Evolutionary conservation across 805 yeast genomes (phyloP), one percentile per base, ranked within the genome.

Genomic region (Isabelozyma gotoi): DNA sequence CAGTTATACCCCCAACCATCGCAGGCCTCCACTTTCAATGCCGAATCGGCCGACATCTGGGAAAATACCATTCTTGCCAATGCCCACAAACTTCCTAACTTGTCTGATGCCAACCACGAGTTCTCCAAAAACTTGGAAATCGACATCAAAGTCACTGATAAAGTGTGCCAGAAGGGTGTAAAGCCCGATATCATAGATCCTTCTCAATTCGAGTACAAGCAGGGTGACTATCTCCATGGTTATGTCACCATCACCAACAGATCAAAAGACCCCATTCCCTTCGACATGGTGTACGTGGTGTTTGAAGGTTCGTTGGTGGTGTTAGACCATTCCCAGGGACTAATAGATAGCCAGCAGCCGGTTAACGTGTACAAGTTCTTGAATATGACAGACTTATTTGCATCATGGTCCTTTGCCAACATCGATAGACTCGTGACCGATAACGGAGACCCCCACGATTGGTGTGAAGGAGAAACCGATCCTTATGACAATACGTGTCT

Each of bases 401-500:
- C 77, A 6, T 62, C 68, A 14, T 72, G 76, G 77, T 57, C 72
- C 4, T 71, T 61, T 45, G 73, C 75, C 20, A 68, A 70, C 44
- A 71, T 71, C 20, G 72, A 68, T 45, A 57, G 76, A 43, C 49
- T 63, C 18, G 54, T 62, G 4, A 65, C 73, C 7, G 74, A 67
- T 47, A 55, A 65, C 38, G 72, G 72, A 2, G 69, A 67, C 43
- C 73, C 73, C 10, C 67, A 64, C 48, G 73, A 66, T 56, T 71
- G 77, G 77, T 71, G 77, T 50, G 68, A 60, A 20, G 74, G 75
- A 2, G 76, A 71, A 43, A 65, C 65, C 1, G 76, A 71, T 45
- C 74, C 76, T 3, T 57, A 53, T 41, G 76, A 71, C 49, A 57
- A 61, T 44, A 59, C 75, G 0, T 41, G 51, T 3, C 53, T 71